Evolutionary conservation across 1,284 basidiomycete species (phyloP).

Genomic region (Rhodotorula sp.): DNA sequence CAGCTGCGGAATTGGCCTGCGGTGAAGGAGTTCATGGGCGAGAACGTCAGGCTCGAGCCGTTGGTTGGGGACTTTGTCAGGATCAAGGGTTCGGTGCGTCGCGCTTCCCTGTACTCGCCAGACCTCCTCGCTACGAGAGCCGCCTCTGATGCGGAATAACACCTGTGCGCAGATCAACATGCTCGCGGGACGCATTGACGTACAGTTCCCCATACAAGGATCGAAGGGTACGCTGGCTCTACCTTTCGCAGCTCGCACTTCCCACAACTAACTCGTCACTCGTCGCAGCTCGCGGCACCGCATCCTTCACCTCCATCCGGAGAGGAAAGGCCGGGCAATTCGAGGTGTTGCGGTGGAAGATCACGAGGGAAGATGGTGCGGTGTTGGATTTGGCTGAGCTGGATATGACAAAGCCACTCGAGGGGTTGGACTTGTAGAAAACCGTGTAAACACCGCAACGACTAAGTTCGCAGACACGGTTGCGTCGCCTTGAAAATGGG

Average conservation of each 20-base stretch:
- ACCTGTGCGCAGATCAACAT: constrained; percentile 37
- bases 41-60: constrained; percentile 32
- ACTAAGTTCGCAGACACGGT: no score
- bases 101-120: background rate
- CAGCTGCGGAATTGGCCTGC: constrained; percentile 31
- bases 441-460: no score
- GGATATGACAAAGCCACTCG: constrained; percentile 10
- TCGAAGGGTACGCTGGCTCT: constrained; percentile 20
- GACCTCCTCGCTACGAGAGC: background rate
- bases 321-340: constrained; percentile 36
- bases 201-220: constrained; percentile 38
- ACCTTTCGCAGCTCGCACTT: background rate
- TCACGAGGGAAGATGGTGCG: constrained; percentile 36
- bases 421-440: background rate
- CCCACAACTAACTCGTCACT: no score
- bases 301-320: constrained; percentile 40
- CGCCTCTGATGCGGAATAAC: no score
- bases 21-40: constrained; percentile 35
- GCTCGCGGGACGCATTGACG: constrained; percentile 40
- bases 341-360: constrained; percentile 40
- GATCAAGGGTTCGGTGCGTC: constrained; percentile 39
- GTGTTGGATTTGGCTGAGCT: constrained; percentile 32
- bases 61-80: constrained; percentile 34
- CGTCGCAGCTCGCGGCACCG: constrained; percentile 32
- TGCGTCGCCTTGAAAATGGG: no score